Evolutionary conservation across 495 filamentous ascomycete species (phyloP).

Genomic region (Evernia prunastri): DNA sequence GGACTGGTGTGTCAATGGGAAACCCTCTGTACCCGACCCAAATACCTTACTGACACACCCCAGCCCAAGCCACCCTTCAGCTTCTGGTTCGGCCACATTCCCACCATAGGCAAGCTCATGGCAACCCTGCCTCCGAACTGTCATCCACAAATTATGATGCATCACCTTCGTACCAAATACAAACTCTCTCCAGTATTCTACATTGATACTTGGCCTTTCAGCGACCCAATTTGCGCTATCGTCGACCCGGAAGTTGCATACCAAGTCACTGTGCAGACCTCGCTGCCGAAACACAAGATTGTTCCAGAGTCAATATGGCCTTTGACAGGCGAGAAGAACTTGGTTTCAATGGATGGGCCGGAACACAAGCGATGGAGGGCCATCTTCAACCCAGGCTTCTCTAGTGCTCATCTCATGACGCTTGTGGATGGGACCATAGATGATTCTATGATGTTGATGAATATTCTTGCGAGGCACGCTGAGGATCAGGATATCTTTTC

Average conservation of each 20-base stretch:
- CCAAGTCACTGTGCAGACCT: conserved; percentile 28
- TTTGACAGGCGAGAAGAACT: conserved; percentile 27
- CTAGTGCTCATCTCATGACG: conserved; percentile 28
- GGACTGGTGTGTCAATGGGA: conserved; percentile 13
- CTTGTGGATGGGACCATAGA: conserved; percentile 34
- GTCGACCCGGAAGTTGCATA: conserved; percentile 40
- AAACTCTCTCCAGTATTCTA: conserved; percentile 32
- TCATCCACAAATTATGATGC: conserved; percentile 27
- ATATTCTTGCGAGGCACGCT: conserved; percentile 28
- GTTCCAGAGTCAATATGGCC: conserved; percentile 21
- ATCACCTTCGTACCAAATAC: conserved; percentile 26
- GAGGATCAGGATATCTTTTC: conserved; percentile 28
- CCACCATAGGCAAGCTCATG: conserved; percentile 15
- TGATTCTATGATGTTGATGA: conserved; percentile 27
- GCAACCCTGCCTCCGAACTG: conserved; percentile 17
- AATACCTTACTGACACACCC: neutral
- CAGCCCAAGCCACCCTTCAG: conserved; percentile 23
- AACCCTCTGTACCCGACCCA: neutral
- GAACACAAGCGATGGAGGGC: conserved; percentile 32
- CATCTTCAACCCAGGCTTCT: conserved; percentile 38
- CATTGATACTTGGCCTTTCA: conserved; percentile 35
- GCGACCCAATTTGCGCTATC: conserved; percentile 33
- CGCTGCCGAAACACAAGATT: conserved; percentile 24
- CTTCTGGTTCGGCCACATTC: conserved; percentile 18
- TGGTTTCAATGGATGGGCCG: conserved; percentile 31